A percentile compares a stretch with the other conserved stretches of the same genome.
Evolutionary conservation across 2,329 filamentous ascomycete species (phyloP).

Genomic region (Cladosporium sp.): DNA sequence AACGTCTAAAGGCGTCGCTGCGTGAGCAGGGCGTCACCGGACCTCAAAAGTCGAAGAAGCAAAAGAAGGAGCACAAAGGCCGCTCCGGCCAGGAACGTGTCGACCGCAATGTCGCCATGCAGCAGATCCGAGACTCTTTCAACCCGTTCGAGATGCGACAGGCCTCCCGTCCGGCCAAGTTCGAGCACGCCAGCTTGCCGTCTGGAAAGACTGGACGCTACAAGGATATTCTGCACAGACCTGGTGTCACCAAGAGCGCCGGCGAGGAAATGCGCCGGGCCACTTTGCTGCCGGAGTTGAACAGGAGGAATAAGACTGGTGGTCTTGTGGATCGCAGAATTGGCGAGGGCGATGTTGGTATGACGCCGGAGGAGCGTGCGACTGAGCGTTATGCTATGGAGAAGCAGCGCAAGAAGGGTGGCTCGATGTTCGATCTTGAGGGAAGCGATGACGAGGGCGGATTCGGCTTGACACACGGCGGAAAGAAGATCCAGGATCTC

Average conservation of each 20-base stretch:
- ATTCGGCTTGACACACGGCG: constrained; percentile 74
- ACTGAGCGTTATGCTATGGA: constrained; percentile 87
- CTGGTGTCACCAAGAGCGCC: constrained; percentile 78
- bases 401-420: constrained; percentile 76
- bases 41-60: constrained; percentile 92
- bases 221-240: constrained; percentile 65
- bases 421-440: constrained; percentile 87
- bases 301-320: constrained; percentile 84
- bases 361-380: constrained; percentile 91
- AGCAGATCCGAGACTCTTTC: constrained; percentile 89
- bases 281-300: constrained; percentile 87
- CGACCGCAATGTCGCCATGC: constrained; percentile 73
- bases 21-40: constrained; percentile 86
- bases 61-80: constrained; percentile 68
- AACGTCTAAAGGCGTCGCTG: constrained; percentile 88
- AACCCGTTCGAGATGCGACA: constrained; percentile 96
- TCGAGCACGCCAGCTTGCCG: constrained; percentile 58
- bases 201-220: constrained; percentile 42
- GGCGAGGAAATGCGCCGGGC: constrained; percentile 84
- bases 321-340: constrained; percentile 91
- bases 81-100: constrained; percentile 72
- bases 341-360: constrained; percentile 89
- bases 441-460: constrained; percentile 65
- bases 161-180: constrained; percentile 72
- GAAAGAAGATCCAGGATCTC: constrained; percentile 68